Percentiles rank a stretch among this genome's conserved stretches.
phyloP scores from a whole-genome alignment of 2,329 filamentous ascomycete species.

The Cladophialophora carrionii region DNA sequence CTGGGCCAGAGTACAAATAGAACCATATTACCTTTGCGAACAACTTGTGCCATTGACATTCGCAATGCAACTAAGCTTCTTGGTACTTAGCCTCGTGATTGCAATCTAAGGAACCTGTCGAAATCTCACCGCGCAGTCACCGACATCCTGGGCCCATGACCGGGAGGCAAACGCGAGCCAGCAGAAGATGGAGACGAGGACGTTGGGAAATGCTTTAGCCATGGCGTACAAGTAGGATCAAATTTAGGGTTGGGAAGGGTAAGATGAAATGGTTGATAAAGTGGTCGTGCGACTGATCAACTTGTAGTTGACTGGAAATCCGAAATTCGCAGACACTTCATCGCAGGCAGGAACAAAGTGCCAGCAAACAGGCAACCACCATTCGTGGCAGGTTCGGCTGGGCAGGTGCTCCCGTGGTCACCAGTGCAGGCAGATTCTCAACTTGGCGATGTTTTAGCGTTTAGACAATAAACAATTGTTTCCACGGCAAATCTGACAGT shows the following conservation, averaged over 20 bases:
- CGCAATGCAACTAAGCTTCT: conserved; percentile 33
- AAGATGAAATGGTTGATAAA: neutral
- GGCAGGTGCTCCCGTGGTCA: neutral
- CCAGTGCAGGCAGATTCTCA: neutral
- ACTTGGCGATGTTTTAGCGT: neutral
- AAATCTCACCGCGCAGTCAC: conserved; percentile 31
- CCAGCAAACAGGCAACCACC: conserved; percentile 8
- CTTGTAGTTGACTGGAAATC: neutral
- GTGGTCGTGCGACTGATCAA: neutral
- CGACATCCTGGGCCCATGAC: conserved; percentile 29
- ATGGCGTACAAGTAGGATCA: neutral
- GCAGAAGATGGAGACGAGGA: conserved; percentile 1
- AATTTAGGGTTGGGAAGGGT: neutral
- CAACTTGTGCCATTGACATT: conserved; percentile 36
- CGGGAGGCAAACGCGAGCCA: conserved; percentile 3
- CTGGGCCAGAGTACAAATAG: neutral
- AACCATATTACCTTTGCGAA: conserved; percentile 24
- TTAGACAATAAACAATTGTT: neutral
- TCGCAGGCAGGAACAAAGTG: neutral
- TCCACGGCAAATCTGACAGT: neutral
- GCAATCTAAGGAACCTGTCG: neutral
- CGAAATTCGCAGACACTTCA: neutral
- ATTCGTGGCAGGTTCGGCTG: neutral
- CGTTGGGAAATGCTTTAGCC: neutral
- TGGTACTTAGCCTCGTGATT: neutral